phyloP scores from a whole-genome alignment of 2,329 filamentous ascomycete species.

The Monosporascus ibericus region DNA sequence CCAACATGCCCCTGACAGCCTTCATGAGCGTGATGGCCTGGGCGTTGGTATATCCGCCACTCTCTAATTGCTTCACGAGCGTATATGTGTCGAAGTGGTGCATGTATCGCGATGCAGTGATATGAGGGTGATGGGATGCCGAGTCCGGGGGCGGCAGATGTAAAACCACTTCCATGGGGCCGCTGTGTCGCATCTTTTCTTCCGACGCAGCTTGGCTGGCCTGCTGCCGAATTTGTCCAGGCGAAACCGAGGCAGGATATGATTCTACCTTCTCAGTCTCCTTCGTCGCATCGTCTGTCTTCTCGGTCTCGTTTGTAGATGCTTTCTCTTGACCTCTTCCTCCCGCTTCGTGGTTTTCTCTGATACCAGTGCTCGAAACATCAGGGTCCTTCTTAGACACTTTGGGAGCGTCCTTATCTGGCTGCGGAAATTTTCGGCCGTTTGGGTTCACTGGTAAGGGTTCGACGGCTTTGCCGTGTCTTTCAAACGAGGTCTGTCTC shows the following conservation, averaged over 20 bases:
- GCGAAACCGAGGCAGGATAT: conserved; percentile 3
- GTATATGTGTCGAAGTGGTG: conserved; percentile 97
- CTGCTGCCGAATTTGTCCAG: conserved; percentile 20
- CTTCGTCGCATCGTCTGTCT: conserved; percentile 1
- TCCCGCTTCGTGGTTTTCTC: background rate
- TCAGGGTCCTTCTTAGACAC: conserved; percentile 6
- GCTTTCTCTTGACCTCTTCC: background rate
- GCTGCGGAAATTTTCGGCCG: conserved; percentile 17
- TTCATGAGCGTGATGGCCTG: conserved; percentile 91
- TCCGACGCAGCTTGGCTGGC: conserved; percentile 23
- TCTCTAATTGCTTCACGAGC: conserved; percentile 72
- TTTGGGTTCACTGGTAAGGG: conserved; percentile 33
- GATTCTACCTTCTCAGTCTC: conserved; percentile 3
- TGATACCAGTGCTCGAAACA: background rate
- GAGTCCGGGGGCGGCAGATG: conserved; percentile 29
- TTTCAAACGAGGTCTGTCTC: conserved; percentile 41
- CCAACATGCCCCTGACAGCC: conserved; percentile 70
- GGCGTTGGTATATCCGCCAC: conserved; percentile 62
- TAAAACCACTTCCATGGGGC: conserved; percentile 46
- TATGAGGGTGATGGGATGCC: conserved; percentile 44
- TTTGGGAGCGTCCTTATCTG: conserved; percentile 10
- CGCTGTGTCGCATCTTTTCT: conserved; percentile 33
- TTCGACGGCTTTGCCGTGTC: conserved; percentile 58
- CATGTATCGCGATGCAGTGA: conserved; percentile 71
- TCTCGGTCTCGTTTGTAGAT: background rate